phyloP scores from a whole-genome alignment of 106 monocot species.

The Triglochin maritima region DNA sequence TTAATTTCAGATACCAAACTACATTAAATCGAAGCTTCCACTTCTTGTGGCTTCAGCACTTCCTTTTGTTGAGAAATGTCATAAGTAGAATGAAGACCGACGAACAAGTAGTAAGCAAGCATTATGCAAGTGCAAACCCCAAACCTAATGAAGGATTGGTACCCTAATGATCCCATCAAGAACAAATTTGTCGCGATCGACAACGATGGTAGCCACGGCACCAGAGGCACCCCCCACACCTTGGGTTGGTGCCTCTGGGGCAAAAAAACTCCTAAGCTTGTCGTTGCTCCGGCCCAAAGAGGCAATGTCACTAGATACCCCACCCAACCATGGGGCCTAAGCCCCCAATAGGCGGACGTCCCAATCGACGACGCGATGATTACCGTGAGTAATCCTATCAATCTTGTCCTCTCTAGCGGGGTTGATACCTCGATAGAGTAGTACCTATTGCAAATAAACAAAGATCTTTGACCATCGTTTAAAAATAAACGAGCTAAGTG shows the following conservation, averaged over 20 bases:
- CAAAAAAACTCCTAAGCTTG: background rate
- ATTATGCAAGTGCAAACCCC: conserved; percentile 11
- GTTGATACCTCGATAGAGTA: background rate
- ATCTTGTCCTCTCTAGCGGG: background rate
- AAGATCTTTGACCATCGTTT: no score
- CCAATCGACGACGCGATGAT: conserved; percentile 5
- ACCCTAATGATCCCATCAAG: conserved; percentile 13
- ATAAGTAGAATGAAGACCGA: conserved; percentile 13
- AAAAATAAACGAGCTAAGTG: no score
- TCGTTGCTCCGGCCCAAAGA: background rate
- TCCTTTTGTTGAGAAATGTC: conserved; percentile 12
- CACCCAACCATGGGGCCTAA: conserved; percentile 1
- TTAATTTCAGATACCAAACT: no score
- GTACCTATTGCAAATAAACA: no score
- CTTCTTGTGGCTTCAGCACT: no score
- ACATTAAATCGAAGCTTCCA: no score
- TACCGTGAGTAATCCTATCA: background rate
- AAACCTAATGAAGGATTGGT: conserved; percentile 14
- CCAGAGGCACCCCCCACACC: conserved; percentile 21
- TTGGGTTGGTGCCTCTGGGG: background rate
- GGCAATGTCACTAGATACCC: conserved; percentile 9
- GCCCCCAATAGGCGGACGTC: conserved; percentile 8
- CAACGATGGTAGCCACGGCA: conserved; percentile 26
- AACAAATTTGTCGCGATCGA: no score
- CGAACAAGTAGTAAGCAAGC: conserved; percentile 14